These are phyloP conservation scores for Stachybotrys chartarum DNA, from an alignment of 2,329 filamentous ascomycete genomes.

Conservation along the genomic window DNA sequence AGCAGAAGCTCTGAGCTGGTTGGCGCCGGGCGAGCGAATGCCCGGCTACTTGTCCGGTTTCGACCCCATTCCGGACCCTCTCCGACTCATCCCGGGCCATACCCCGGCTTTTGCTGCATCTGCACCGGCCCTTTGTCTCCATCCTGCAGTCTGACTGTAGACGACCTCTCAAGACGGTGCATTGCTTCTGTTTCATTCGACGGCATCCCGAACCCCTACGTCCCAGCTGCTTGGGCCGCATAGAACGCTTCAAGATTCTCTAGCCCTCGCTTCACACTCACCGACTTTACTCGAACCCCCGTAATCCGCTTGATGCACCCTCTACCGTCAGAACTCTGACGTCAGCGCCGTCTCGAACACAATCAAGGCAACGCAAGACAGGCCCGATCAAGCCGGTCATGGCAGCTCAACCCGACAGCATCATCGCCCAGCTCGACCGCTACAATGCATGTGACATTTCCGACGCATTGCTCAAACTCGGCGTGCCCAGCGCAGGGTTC, in stretches of 20 bases:
- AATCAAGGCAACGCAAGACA: background rate
- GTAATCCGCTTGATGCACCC: background rate
- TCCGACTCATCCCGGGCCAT: background rate
- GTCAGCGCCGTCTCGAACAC: background rate
- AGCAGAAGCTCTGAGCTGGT: background rate
- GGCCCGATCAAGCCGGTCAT: constrained; percentile 4
- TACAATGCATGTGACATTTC: constrained; percentile 55
- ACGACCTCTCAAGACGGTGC: background rate
- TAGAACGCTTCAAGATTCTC: background rate
- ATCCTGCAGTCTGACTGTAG: no score
- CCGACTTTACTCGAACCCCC: background rate
- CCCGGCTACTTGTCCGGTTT: background rate
- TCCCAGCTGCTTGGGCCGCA: background rate
- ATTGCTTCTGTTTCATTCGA: background rate
- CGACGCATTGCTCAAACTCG: constrained; percentile 65
- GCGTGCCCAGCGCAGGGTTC: constrained; percentile 59
- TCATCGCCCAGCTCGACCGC: constrained; percentile 20
- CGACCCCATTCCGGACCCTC: background rate
- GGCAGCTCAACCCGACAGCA: constrained; percentile 12
- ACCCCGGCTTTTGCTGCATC: background rate
- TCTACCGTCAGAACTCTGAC: background rate
- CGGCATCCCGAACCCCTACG: background rate
- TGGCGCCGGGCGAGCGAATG: background rate
- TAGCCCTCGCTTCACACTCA: background rate
- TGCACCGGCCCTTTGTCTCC: background rate